Evolutionary conservation across 768 basidiomycete species (phyloP), one percentile per base, ranked within the genome.

Genomic region (Artomyces pyxidatus): DNA sequence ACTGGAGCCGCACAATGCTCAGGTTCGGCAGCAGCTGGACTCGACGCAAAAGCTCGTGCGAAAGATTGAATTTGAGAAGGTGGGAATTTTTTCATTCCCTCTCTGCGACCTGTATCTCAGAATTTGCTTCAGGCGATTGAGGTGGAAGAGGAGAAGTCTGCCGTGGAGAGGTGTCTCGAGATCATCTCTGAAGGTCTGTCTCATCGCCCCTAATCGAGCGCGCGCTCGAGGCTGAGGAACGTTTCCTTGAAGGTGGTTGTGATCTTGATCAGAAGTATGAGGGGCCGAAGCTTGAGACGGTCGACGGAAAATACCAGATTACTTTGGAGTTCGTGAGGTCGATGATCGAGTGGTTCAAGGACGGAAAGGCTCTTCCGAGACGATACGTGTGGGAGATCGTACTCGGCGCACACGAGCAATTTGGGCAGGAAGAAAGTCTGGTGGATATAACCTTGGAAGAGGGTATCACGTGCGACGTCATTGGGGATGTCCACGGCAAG

Each of bases 321-420:
- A 88, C 83, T 22, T 65, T 76, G 30, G 76, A 83, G 46, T 99
- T 97, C 64, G 72, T 99, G 53, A 74, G 76, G 54, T 75, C 69
- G 32, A 93, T 98, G 92, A 81, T 96, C 42, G 71, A 83, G 54
- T 89, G 83, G 82, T 98, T 96, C 70, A 94, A 93, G 71, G 77
- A 82, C 38, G 93, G 92, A n/a, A 96, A 96, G 64, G 74, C 84
- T n/a, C 68, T 98, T 41, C 81, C 91, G 4, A 82, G 83, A 65
- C 76, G 94, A 66, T 85, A 92, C 52, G 92, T 85, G 23, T 97
- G 92, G 94, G 92, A 98, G 68, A 97, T 99, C 57, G 76, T 93
- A 21, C 72, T 99, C 14, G 92, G 88, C 9, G 92, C 89, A 52
- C 77, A 88, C 62, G 75, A 78, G 17, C 71, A 78, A 17, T 84